Conservation (phyloP, 2,329 filamentous ascomycete genomes). For the Curvularia verruculosa region DNA sequence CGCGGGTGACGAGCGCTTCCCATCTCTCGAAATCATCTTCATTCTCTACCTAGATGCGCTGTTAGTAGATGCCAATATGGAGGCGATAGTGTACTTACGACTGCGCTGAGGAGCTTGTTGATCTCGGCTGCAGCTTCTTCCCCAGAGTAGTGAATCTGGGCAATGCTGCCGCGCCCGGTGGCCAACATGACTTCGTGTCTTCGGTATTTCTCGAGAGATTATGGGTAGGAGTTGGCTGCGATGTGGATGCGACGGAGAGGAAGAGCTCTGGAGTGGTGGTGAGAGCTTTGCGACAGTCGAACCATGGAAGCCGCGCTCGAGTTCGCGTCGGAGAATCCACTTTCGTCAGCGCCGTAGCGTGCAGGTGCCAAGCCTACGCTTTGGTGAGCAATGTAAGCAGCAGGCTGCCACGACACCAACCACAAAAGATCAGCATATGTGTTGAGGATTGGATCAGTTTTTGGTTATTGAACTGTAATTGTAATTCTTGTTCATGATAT, state of each 20-base stretch:
- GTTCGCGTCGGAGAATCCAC: conserved; percentile 18
- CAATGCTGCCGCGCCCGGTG: conserved; percentile 40
- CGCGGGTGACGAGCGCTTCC: conserved; percentile 87
- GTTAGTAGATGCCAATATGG: conserved; percentile 17
- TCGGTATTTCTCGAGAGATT: neutral
- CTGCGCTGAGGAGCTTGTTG: conserved; percentile 75
- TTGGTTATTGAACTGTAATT: neutral
- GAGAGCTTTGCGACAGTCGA: conserved; percentile 19
- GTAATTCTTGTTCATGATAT: neutral
- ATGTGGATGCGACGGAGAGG: conserved; percentile 16
- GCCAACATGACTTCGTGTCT: conserved; percentile 34
- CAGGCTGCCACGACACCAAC: neutral
- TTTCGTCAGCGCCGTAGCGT: conserved; percentile 20
- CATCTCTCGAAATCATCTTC: conserved; percentile 92
- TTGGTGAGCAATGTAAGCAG: conserved; percentile 13
- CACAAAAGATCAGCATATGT: neutral
- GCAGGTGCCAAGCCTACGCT: conserved; percentile 1
- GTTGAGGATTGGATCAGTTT: neutral
- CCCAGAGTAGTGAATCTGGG: conserved; percentile 40
- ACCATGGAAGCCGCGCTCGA: conserved; percentile 19
- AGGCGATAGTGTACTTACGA: conserved; percentile 63
- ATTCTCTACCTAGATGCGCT: conserved; percentile 62
- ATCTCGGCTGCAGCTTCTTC: conserved; percentile 62
- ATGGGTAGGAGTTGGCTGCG: conserved; percentile 8
- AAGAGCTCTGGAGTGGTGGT: conserved; percentile 13